Conservation (phyloP, 2,329 filamentous ascomycete genomes). For the Rhynchosporium agropyri region DNA sequence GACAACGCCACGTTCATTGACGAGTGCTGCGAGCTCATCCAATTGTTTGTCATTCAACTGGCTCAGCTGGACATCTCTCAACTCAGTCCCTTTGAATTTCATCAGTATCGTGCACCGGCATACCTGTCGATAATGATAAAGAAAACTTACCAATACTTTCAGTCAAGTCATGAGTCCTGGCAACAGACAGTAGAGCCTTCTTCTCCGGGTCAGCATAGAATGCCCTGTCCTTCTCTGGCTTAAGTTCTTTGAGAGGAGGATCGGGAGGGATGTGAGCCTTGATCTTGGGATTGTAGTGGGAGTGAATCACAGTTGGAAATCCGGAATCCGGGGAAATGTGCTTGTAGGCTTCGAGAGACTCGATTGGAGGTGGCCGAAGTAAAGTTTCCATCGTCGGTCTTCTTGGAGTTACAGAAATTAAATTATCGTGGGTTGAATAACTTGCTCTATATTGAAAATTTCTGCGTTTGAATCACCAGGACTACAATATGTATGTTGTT, state of each 20-base stretch:
- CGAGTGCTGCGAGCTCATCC: slow-evolving; percentile 40
- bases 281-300: slow-evolving; percentile 34
- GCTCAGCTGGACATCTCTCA: slow-evolving; percentile 36
- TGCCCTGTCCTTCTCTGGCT: slow-evolving; percentile 44
- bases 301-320: slow-evolving; percentile 30
- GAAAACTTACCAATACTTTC: slow-evolving; percentile 45
- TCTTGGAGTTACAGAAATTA: too few species aligned
- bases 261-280: slow-evolving; percentile 29
- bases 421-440: too few species aligned
- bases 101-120: too few species aligned
- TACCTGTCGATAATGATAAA: background rate
- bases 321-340: slow-evolving; percentile 35
- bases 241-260: slow-evolving; percentile 27
- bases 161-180: slow-evolving; percentile 47
- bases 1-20: slow-evolving; percentile 52
- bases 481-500: too few species aligned
- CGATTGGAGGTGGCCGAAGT: slow-evolving; percentile 28
- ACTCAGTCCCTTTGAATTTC: slow-evolving; percentile 34
- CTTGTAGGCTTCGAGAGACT: slow-evolving; percentile 34
- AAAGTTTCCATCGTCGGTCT: slow-evolving; percentile 21
- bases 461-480: too few species aligned
- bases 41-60: slow-evolving; percentile 34
- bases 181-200: slow-evolving; percentile 46
- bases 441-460: too few species aligned
- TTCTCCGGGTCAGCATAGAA: slow-evolving; percentile 50